phyloP scores from a whole-genome alignment of 352 stramenopile species.

The Phytopythium sindhum region DNA sequence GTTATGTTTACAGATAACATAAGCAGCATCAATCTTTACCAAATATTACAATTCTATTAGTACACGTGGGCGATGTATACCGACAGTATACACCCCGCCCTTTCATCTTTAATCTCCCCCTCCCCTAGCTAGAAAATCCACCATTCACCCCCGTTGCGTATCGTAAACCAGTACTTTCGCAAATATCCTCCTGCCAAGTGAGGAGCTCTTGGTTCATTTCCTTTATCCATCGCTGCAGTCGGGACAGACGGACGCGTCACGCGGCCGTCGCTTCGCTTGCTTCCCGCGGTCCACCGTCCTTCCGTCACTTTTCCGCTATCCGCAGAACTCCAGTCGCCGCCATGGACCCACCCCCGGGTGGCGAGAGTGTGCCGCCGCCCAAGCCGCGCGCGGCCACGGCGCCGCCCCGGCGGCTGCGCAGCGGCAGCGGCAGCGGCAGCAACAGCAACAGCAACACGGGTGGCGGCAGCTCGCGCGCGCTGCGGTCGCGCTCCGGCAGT shows the following conservation, averaged over 20 bases:
- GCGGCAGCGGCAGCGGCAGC: conserved; percentile 50
- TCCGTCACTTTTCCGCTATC: too few species aligned
- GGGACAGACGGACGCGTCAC: not conserved
- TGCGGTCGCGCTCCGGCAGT: conserved; percentile 21
- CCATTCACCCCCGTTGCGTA: not conserved
- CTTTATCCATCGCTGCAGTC: too few species aligned
- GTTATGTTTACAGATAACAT: not conserved
- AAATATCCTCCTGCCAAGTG: too few species aligned
- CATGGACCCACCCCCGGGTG: not conserved
- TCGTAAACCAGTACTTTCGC: not conserved
- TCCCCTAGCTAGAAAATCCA: conserved; percentile 1
- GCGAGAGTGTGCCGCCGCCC: conserved; percentile 20
- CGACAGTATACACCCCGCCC: not conserved
- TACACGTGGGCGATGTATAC: not conserved
- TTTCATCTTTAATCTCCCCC: not conserved
- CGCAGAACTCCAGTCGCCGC: too few species aligned
- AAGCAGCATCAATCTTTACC: too few species aligned
- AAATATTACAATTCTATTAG: not conserved
- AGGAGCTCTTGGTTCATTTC: not conserved
- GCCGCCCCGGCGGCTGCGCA: conserved; percentile 46
- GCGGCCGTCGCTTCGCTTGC: too few species aligned
- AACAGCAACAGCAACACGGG: conserved; percentile 30
- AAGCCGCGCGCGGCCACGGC: conserved; percentile 23
- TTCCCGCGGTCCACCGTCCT: too few species aligned
- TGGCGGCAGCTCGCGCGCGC: conserved; percentile 13